Base-by-base conservation (phyloP, 192 early-diverging fungal genomes). In the Gamsiella multidivaricata region DNA sequence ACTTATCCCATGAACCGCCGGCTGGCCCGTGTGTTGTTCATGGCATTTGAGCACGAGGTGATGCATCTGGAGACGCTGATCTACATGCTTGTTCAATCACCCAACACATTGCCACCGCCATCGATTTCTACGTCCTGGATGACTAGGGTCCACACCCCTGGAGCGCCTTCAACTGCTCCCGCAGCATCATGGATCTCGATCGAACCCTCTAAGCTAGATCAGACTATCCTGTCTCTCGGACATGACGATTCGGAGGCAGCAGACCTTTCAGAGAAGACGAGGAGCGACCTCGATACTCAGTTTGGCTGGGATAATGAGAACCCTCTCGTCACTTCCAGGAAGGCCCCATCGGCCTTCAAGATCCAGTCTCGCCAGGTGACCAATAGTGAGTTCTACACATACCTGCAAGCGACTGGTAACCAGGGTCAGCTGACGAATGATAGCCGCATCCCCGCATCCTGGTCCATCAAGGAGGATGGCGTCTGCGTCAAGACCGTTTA, bases 281-380 rank as follows among this genome's bases (percentile, higher is more conserved):
- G 56, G 22, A 12, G 60, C 9, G 62, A 54, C 26, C 45, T 65
- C 42, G 41, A 25, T 3, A 61, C 84, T 33, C 62, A 80, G 2
- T 93, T 92, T 88, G 96, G 96, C 12, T 98, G 96, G 96, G 95
- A 97, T 81, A 95, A 93, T 74, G 96, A 98, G 60, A 82, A 86
- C 34, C 93, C 95, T 17, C 47, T 72, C 11, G 59, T 68, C 14
- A 29, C 58, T 3, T 25, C 59, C 8, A 80, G 41, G n/a, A 58
- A 68, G 6, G 29, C 65, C 42, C 61, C 74, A 0, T 65, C 90
- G 28, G 37, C 83, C 3, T 94, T 91, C 66, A 72, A 69, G 22
- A 91, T 97, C 28, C 91, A 93, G 54, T 82, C 88, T 8, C 90
- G 94, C 12, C 94, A 91, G 20, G 88, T 98, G 3, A 93, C 94